Percentiles rank a stretch among this genome's conserved stretches.
Evolutionary conservation across 2,329 filamentous ascomycete genomes (phyloP).

Genomic region (Tricladium varicosporioides): DNA sequence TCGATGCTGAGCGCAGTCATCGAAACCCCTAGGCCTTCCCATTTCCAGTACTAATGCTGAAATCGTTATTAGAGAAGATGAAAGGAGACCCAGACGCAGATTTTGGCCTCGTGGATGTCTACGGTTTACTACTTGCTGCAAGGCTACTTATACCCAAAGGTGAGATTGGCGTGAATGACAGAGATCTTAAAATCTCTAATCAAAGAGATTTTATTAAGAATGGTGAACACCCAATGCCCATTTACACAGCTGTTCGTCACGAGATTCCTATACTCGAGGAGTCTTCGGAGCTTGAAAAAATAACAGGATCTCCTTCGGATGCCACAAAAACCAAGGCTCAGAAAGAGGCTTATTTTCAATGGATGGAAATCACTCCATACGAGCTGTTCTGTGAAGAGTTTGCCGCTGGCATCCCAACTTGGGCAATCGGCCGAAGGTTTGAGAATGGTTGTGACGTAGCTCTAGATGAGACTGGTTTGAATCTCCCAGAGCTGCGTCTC

Average conservation of each 20-base stretch:
- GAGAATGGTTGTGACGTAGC: conserved; percentile 65
- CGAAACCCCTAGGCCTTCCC: neutral
- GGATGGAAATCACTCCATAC: conserved; percentile 94
- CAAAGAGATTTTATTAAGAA: conserved; percentile 74
- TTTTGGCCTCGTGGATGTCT: conserved; percentile 90
- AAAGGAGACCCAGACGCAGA: conserved; percentile 76
- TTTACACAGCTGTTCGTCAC: conserved; percentile 93
- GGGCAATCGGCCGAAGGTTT: conserved; percentile 86
- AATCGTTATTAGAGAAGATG: conserved; percentile 66
- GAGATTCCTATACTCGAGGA: conserved; percentile 74
- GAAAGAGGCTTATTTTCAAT: conserved; percentile 89
- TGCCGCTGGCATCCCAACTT: conserved; percentile 87
- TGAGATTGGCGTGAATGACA: conserved; percentile 71
- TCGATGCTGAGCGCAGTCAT: neutral
- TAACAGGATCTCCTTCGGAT: conserved; percentile 40
- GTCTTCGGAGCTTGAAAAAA: conserved; percentile 37
- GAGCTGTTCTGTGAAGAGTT: conserved; percentile 96
- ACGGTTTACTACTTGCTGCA: conserved; percentile 81
- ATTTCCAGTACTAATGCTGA: neutral
- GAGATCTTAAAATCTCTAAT: conserved; percentile 87
- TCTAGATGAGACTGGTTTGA: conserved; percentile 62
- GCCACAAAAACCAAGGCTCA: conserved; percentile 50
- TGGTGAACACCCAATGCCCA: conserved; percentile 82
- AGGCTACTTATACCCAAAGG: conserved; percentile 83
- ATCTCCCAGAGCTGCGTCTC: conserved; percentile 79